Conservation (phyloP, 371 early-diverging fungal genomes). For the Mortierella sp. region DNA sequence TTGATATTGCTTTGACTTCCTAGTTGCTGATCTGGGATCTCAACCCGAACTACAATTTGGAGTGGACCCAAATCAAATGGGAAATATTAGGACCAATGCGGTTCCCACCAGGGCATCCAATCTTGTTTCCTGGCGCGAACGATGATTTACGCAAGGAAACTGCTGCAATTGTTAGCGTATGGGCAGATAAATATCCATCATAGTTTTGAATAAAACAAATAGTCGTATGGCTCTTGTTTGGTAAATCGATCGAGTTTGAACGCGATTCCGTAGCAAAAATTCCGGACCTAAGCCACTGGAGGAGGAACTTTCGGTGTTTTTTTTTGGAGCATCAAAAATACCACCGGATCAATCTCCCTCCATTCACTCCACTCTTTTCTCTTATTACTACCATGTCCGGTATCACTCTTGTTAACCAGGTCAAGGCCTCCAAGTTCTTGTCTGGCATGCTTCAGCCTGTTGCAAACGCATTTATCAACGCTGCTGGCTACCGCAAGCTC, state of each 20-base stretch:
- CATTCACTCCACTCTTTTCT: too few relatives aligned
- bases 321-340: too few relatives aligned
- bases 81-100: slow-evolving; percentile 49
- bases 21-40: slow-evolving; percentile 51
- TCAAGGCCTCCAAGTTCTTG: slow-evolving; percentile 75
- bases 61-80: slow-evolving; percentile 54
- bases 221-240: too few relatives aligned
- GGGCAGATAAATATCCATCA: slow-evolving; percentile 11
- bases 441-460: slow-evolving; percentile 77
- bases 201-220: too few relatives aligned
- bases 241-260: too few relatives aligned
- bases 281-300: too few relatives aligned
- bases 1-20: neutral
- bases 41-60: slow-evolving; percentile 38
- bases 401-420: slow-evolving; percentile 59
- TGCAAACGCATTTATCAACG: slow-evolving; percentile 78
- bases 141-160: slow-evolving; percentile 34
- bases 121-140: slow-evolving; percentile 49
- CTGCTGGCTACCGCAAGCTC: slow-evolving; percentile 83
- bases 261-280: too few relatives aligned
- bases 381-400: slow-evolving; percentile 59
- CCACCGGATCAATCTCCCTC: too few relatives aligned
- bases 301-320: too few relatives aligned
- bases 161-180: slow-evolving; percentile 29
- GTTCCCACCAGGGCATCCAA: slow-evolving; percentile 53